phyloP scores from a whole-genome alignment of 257 asterid species.

The Forsythia viridissima region DNA sequence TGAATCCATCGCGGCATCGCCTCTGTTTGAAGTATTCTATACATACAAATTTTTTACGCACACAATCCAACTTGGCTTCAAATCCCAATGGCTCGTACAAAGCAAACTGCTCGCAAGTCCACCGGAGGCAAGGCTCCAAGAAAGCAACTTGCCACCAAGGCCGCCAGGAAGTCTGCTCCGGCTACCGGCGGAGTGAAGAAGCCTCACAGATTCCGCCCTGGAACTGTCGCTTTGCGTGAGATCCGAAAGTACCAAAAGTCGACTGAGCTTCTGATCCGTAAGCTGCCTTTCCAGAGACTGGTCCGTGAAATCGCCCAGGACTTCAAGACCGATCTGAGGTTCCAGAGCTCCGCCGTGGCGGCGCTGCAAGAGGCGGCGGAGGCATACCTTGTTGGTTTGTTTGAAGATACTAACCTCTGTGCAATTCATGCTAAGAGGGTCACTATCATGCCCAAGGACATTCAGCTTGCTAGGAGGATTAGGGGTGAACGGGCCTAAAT shows the following conservation, averaged over 20 bases:
- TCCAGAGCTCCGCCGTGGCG: constrained; percentile 31
- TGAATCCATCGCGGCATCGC: neutral
- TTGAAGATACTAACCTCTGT: constrained; percentile 25
- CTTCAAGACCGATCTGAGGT: constrained; percentile 31
- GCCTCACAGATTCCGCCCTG: constrained; percentile 29
- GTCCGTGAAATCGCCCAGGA: constrained; percentile 28
- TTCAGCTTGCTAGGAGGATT: constrained; percentile 27
- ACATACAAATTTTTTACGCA: too few species aligned
- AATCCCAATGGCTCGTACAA: constrained; percentile 22
- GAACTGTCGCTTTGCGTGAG: constrained; percentile 25
- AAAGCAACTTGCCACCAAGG: constrained; percentile 28
- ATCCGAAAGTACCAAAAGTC: constrained; percentile 26
- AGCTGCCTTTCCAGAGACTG: constrained; percentile 26
- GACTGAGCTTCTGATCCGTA: constrained; percentile 25
- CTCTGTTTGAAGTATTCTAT: neutral
- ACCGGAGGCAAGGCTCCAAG: constrained; percentile 31
- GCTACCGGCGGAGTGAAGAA: constrained; percentile 32
- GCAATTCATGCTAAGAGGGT: constrained; percentile 30
- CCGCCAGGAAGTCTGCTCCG: constrained; percentile 24
- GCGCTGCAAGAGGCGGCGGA: constrained; percentile 33
- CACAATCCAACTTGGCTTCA: neutral
- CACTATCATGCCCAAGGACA: constrained; percentile 29
- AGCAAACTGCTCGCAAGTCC: constrained; percentile 28
- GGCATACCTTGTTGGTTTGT: constrained; percentile 24
- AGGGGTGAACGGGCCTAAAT: constrained; percentile 26